Evolutionary conservation across 2,329 filamentous ascomycete genomes (phyloP).

Genomic region (Paraconiothyrium brasiliense): DNA sequence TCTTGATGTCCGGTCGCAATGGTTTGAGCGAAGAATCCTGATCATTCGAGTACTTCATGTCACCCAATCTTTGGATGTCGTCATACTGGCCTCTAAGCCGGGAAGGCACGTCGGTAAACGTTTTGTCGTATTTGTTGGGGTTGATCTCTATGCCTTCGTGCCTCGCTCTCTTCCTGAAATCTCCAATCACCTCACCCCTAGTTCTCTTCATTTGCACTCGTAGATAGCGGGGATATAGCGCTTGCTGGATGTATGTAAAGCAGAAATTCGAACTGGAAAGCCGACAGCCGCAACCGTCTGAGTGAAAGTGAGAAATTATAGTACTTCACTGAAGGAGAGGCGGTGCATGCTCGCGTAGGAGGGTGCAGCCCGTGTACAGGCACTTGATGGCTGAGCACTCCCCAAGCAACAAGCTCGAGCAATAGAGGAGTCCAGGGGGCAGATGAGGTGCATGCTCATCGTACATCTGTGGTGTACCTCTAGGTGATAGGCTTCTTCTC

Average conservation of each 20-base stretch:
- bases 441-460: neutral
- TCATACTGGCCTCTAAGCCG: slow-evolving; percentile 24
- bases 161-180: slow-evolving; percentile 1
- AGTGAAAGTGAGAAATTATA: neutral
- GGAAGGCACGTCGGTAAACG: slow-evolving; percentile 15
- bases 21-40: slow-evolving; percentile 18
- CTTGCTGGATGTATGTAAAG: no score
- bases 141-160: neutral
- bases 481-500: neutral
- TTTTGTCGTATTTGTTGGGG: neutral
- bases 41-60: slow-evolving; percentile 19
- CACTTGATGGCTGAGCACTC: no score
- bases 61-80: slow-evolving; percentile 24
- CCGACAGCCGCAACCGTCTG: neutral
- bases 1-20: slow-evolving; percentile 25
- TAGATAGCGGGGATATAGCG: neutral
- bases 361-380: neutral
- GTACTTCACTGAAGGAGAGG: neutral
- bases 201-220: neutral
- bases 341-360: neutral
- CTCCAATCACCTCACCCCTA: neutral
- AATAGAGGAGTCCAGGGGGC: neutral
- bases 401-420: neutral
- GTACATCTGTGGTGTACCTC: neutral
- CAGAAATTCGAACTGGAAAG: no score